A percentile compares a stretch with the other conserved stretches of the same genome.
phyloP scores from a whole-genome alignment of 2,329 filamentous ascomycete genomes.

The Pseudogymnoascus sp. region DNA sequence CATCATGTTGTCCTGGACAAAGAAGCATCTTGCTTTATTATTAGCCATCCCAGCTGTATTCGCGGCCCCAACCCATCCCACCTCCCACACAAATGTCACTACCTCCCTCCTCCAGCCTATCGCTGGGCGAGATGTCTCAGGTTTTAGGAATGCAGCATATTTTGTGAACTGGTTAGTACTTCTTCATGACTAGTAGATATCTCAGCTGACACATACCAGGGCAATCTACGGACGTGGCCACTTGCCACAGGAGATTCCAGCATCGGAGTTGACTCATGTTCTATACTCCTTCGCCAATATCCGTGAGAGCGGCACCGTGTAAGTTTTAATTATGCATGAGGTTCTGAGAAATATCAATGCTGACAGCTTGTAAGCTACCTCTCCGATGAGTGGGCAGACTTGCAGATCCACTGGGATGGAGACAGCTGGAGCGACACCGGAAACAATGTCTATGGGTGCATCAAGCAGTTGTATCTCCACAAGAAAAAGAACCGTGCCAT shows the following conservation, averaged over 20 bases:
- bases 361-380: constrained; percentile 39
- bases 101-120: not conserved
- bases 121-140: not conserved
- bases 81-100: not conserved
- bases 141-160: constrained; percentile 18
- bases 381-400: constrained; percentile 61
- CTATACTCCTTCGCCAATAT: constrained; percentile 79
- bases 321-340: constrained; percentile 37
- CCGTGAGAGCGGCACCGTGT: constrained; percentile 62
- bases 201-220: constrained; percentile 30
- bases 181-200: not conserved
- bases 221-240: constrained; percentile 69
- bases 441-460: constrained; percentile 67
- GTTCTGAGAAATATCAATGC: constrained; percentile 33
- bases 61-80: not conserved
- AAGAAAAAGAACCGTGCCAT: constrained; percentile 72
- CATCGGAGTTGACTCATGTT: constrained; percentile 64
- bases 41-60: not conserved
- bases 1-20: constrained; percentile 4
- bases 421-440: constrained; percentile 61
- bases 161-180: constrained; percentile 30
- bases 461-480: constrained; percentile 67
- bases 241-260: constrained; percentile 62
- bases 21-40: constrained; percentile 1
- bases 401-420: constrained; percentile 61